phyloP scores from a whole-genome alignment of 2,329 filamentous ascomycete genomes.

The Cytospora piceicola region DNA sequence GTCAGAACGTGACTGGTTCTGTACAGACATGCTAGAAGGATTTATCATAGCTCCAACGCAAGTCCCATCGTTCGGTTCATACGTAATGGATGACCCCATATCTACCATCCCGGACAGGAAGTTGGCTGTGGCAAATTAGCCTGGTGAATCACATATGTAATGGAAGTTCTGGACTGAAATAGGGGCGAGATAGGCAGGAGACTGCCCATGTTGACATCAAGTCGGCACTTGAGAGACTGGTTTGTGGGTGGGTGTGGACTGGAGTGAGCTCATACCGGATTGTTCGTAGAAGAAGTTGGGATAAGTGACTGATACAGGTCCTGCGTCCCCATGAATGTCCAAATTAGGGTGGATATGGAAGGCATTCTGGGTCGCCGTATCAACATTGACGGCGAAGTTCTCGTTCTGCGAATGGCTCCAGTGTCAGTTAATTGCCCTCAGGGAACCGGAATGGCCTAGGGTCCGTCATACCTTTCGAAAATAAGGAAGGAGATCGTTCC shows the following conservation, averaged over 20 bases:
- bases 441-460: accelerated
- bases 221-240: neutral
- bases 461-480: constrained; percentile 49
- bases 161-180: neutral
- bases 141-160: neutral
- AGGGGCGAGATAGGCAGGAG: neutral
- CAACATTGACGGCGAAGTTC: constrained; percentile 39
- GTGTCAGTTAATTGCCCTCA: neutral
- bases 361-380: constrained; percentile 32
- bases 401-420: constrained; percentile 39
- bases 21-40: constrained; percentile 44
- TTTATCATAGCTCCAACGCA: constrained; percentile 43
- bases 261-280: constrained; percentile 39
- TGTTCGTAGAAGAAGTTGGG: constrained; percentile 46
- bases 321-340: constrained; percentile 40
- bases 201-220: neutral
- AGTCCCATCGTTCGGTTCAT: constrained; percentile 44
- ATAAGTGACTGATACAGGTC: constrained; percentile 45
- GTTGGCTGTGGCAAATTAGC: constrained; percentile 38
- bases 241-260: neutral
- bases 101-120: constrained; percentile 44
- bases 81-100: constrained; percentile 42
- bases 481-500: constrained; percentile 51
- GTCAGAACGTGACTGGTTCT: constrained; percentile 47
- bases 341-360: constrained; percentile 37